A percentile compares a stretch with the other conserved stretches of the same genome.
These are phyloP conservation scores for Nakaseomyces nivariensis DNA, from an alignment of 1,139 yeast species.

Conservation along the genomic window DNA sequence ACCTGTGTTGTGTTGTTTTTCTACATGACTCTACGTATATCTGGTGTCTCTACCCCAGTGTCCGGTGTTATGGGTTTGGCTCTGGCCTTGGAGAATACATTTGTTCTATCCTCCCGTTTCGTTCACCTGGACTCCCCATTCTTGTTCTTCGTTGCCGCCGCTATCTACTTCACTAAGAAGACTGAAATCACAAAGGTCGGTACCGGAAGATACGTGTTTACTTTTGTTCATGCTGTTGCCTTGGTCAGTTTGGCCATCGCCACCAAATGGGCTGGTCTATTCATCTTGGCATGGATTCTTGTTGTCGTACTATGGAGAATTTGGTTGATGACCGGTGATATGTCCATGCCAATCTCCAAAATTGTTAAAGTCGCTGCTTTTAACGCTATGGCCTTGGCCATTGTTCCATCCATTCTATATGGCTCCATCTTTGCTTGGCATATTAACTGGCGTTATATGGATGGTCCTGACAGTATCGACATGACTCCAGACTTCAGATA, in stretches of 20 bases:
- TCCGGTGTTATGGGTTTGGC: slow-evolving; percentile 59
- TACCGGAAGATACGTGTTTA: slow-evolving; percentile 55
- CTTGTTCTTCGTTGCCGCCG: slow-evolving; percentile 78
- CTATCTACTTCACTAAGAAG: slow-evolving; percentile 69
- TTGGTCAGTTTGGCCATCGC: slow-evolving; percentile 80
- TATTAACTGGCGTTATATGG: slow-evolving; percentile 54
- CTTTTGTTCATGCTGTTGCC: slow-evolving; percentile 62
- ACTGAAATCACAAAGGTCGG: slow-evolving; percentile 72
- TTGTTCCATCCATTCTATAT: slow-evolving; percentile 62
- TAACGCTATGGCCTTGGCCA: slow-evolving; percentile 49
- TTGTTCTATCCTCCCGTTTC: slow-evolving; percentile 78
- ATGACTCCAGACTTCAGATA: slow-evolving; percentile 85
- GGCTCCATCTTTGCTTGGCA: slow-evolving; percentile 66
- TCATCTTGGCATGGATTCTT: slow-evolving; percentile 90
- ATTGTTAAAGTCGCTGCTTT: slow-evolving; percentile 37
- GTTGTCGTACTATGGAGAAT: slow-evolving; percentile 58
- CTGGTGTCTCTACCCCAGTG: slow-evolving; percentile 75
- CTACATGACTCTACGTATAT: slow-evolving; percentile 72
- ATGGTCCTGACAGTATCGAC: slow-evolving; percentile 83
- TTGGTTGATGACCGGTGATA: slow-evolving; percentile 85
- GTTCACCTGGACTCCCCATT: slow-evolving; percentile 86
- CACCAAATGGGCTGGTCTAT: slow-evolving; percentile 94
- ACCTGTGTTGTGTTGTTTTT: slow-evolving; percentile 64
- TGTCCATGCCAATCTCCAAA: slow-evolving; percentile 32
- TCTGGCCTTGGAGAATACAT: slow-evolving; percentile 74